A percentile compares a stretch with the other conserved stretches of the same genome.
phyloP scores from a whole-genome alignment of 148 eudicot genomes.

The Silene uniflora region DNA sequence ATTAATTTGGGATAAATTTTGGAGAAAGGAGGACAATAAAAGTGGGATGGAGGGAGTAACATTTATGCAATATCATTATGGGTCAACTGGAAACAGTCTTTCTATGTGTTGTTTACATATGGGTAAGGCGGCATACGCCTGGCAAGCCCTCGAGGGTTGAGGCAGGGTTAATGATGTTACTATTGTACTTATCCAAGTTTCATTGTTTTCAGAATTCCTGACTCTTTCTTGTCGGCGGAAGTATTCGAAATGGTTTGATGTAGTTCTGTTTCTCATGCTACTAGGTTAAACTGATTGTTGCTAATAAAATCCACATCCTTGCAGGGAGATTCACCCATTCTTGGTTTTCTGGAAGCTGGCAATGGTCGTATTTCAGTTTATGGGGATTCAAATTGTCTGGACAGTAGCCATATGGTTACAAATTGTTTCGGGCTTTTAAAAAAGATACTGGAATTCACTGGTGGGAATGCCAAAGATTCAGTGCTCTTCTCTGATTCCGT shows the following conservation, averaged over 20 bases:
- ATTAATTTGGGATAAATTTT: too few relatives aligned
- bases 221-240: neutral
- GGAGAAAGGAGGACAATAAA: too few relatives aligned
- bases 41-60: too few relatives aligned
- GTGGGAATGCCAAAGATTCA: slow-evolving; percentile 61
- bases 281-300: neutral
- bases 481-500: slow-evolving; percentile 68
- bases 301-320: slow-evolving; percentile 4
- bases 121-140: neutral
- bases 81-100: neutral
- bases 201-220: neutral
- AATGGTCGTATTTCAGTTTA: slow-evolving; percentile 81
- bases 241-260: neutral
- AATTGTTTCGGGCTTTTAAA: slow-evolving; percentile 89
- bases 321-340: slow-evolving; percentile 77
- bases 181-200: neutral
- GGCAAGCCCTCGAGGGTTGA: neutral
- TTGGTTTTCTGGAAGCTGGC: slow-evolving; percentile 62
- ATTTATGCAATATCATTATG: too few relatives aligned
- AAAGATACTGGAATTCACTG: slow-evolving; percentile 76
- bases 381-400: slow-evolving; percentile 95
- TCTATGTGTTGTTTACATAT: neutral
- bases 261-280: neutral
- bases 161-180: too few relatives aligned
- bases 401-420: slow-evolving; percentile 99